Evolutionary conservation across 345 rosid genomes (phyloP), one percentile per base, ranked within the genome.

Genomic region (Physaria fendleri): DNA sequence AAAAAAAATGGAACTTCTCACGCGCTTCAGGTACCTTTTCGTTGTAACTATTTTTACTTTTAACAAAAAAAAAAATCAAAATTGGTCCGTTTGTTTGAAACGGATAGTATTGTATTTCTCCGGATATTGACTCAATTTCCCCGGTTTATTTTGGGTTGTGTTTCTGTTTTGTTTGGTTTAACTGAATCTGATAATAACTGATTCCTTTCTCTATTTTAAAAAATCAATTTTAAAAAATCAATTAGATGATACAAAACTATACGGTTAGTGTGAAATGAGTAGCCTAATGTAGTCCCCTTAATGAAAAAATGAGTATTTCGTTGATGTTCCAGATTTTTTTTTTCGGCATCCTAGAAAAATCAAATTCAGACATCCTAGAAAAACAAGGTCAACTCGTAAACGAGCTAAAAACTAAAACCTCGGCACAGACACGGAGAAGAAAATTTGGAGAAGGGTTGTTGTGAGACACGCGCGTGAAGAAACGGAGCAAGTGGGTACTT

Each of bases 381-480:
- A 14, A 4, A 20, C 1, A 11, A 29, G 4, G 50, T 66, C 58
- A 66, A 57, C 44, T 57, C 37, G 52, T 22, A n/a, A 12, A 48
- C 52, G 10, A 39, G 42, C 22, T 32, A 66, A 9, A 23, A 8
- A 29, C n/a, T n/a, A 7, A 45, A 27, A 41, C 28, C 53, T 58
- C 45, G 23, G 65, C 72, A 58, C 65, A 58, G 59, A 49, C 72
- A 67, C 65, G 65, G 65, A 59, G 52, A 50, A 49, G 34, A 56
- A 56, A 29, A 46, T 1, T 2, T 1, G 11, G 5, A n/a, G 5
- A 56, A 10, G 15, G 21, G 8, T 5, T 34, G 17, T 29, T 66
- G 8, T 0, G 24, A 29, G 34, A 28, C 64, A 56, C 58, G 57
- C 64, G 64, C 5, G 44, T 45, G 40, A 58, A n/a, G 22, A 34